These are phyloP conservation scores for Vigna angularis DNA, from an alignment of 306 rosid genomes.

Conservation along the genomic window DNA sequence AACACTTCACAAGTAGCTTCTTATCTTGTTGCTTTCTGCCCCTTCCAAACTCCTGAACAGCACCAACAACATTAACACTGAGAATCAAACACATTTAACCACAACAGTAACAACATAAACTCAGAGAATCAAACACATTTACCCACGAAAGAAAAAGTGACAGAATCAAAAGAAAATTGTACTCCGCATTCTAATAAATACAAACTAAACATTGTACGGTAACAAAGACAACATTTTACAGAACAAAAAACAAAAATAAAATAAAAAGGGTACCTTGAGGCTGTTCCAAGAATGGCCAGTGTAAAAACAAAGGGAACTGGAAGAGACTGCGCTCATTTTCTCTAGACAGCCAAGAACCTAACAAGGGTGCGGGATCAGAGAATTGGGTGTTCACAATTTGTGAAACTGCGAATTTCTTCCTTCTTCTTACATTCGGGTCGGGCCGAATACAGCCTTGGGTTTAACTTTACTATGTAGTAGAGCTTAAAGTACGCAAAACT, in stretches of 20 bases:
- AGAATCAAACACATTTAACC: conserved; percentile 19
- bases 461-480: too few species aligned
- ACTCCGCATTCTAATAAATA: neutral
- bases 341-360: neutral
- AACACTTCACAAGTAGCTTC: conserved; percentile 69
- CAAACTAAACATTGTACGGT: neutral
- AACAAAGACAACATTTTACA: conserved; percentile 1
- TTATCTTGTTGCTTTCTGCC: conserved; percentile 50
- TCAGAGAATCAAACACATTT: conserved; percentile 10
- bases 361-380: neutral
- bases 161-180: neutral
- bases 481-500: too few species aligned
- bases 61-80: conserved; percentile 26
- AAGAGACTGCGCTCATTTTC: conserved; percentile 55
- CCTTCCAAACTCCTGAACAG: conserved; percentile 25
- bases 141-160: neutral
- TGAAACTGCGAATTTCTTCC: too few species aligned
- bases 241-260: neutral
- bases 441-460: too few species aligned
- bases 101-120: conserved; percentile 25
- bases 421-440: too few species aligned
- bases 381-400: conserved; percentile 11
- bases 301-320: conserved; percentile 47
- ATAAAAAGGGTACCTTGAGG: conserved; percentile 40
- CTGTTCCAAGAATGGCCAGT: conserved; percentile 49